These are phyloP conservation scores for Edaphochlamys debaryana DNA, from an alignment of 139 green algal species.

Conservation along the genomic window DNA sequence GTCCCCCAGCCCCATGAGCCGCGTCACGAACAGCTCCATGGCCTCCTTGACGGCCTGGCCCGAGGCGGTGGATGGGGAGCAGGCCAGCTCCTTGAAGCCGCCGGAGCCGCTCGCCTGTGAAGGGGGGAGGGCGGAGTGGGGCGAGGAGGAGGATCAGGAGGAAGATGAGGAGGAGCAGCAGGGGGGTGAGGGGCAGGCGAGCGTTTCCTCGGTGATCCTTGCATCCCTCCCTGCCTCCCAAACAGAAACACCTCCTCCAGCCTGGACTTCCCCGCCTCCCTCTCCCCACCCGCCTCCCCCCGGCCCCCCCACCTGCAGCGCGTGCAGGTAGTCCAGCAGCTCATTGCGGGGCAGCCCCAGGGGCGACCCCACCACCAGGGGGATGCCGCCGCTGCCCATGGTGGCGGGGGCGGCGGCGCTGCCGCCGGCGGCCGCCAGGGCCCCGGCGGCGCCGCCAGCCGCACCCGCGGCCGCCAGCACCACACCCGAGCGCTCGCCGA, in stretches of 20 bases:
- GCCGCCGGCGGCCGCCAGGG: neutral
- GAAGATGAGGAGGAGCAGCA: no score
- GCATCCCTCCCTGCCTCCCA: no score
- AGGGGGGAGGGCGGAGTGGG: no score
- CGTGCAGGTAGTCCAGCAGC: slow-evolving; percentile 85
- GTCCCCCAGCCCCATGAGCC: slow-evolving; percentile 70
- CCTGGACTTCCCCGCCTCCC: no score
- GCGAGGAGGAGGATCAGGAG: no score
- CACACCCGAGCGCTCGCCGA: slow-evolving; percentile 4
- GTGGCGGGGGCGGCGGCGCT: slow-evolving; percentile 20
- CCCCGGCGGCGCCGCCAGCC: slow-evolving; percentile 11
- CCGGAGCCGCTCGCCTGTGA: slow-evolving; percentile 1
- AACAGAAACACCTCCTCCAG: no score
- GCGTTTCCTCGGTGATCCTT: no score
- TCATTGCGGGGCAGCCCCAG: slow-evolving; percentile 59
- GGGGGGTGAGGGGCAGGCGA: no score
- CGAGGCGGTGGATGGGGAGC: slow-evolving; percentile 16
- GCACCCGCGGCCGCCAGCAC: neutral
- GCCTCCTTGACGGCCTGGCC: slow-evolving; percentile 82
- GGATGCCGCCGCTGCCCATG: slow-evolving; percentile 28
- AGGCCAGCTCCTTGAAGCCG: slow-evolving; percentile 39
- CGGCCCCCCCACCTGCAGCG: slow-evolving; percentile 50
- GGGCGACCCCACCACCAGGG: slow-evolving; percentile 32
- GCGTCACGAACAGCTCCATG: slow-evolving; percentile 87
- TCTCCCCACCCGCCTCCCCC: no score